Conservation (phyloP, 2,329 filamentous ascomycete species). For the Sclerotinia nivalis region DNA sequence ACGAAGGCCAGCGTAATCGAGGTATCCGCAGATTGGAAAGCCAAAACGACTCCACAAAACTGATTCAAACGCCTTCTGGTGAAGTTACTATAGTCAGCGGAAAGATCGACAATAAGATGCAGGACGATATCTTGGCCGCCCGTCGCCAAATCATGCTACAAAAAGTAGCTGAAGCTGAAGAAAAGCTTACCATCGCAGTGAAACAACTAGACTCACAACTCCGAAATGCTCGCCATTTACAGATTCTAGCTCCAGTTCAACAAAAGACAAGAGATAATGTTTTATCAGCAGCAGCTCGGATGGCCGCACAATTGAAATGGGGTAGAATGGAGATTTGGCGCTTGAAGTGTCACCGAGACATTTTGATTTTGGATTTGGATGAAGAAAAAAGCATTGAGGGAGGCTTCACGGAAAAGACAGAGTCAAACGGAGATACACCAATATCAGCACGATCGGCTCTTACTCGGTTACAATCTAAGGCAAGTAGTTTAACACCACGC, state of each 20-base stretch:
- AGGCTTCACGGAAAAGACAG: conserved; percentile 20
- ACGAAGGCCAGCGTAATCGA: conserved; percentile 76
- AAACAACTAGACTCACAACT: conserved; percentile 81
- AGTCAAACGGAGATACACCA: conserved; percentile 29
- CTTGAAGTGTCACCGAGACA: conserved; percentile 85
- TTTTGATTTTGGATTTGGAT: conserved; percentile 80
- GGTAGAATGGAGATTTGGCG: conserved; percentile 92
- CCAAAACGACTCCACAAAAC: conserved; percentile 51
- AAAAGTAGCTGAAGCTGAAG: conserved; percentile 81
- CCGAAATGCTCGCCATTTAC: conserved; percentile 85
- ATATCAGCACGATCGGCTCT: conserved; percentile 39
- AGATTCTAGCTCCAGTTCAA: conserved; percentile 86
- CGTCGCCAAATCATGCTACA: conserved; percentile 79
- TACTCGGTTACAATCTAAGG: conserved; percentile 43
- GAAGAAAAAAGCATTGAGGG: conserved; percentile 58
- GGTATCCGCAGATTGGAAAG: conserved; percentile 69
- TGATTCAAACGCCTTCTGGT: conserved; percentile 69
- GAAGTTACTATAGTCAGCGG: conserved; percentile 73
- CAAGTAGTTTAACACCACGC: conserved; percentile 42
- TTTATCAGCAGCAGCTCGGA: conserved; percentile 77
- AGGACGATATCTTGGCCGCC: conserved; percentile 80
- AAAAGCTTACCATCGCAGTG: conserved; percentile 70
- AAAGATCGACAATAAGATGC: conserved; percentile 77
- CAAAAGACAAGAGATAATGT: conserved; percentile 86
- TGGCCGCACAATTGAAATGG: conserved; percentile 91